A percentile compares a stretch with the other conserved stretches of the same genome.
These are phyloP conservation scores for Sporobolomyces roseus DNA, from an alignment of 768 basidiomycete genomes.

Conservation along the genomic window DNA sequence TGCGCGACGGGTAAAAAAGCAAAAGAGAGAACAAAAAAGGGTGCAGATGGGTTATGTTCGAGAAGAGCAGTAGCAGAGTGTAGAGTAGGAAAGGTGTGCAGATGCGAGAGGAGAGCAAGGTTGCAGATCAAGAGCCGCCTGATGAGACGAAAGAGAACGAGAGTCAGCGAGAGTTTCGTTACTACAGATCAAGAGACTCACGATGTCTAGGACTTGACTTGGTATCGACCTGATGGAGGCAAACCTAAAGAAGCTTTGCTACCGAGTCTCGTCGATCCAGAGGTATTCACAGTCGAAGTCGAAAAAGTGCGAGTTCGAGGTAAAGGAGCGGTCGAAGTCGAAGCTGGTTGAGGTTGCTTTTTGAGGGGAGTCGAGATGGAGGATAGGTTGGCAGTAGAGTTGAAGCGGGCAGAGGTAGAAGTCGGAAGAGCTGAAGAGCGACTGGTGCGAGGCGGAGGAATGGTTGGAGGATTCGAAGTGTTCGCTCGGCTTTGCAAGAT, in stretches of 20 bases:
- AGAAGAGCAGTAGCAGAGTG: too few relatives aligned
- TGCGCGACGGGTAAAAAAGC: too few relatives aligned
- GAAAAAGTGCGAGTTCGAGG: constrained; percentile 31
- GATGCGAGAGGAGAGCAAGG: not conserved
- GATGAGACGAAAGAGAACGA: not conserved
- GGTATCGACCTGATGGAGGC: constrained; percentile 15
- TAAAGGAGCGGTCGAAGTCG: constrained; percentile 20
- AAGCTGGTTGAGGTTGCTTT: constrained; percentile 6
- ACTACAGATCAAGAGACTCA: not conserved
- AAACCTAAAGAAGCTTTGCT: constrained; percentile 25
- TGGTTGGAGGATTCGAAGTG: not conserved
- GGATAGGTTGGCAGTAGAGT: constrained; percentile 3
- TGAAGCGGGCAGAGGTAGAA: constrained; percentile 12
- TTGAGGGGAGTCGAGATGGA: constrained; percentile 38
- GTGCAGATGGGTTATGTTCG: not conserved
- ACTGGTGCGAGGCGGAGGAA: constrained; percentile 8
- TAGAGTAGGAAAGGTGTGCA: too few relatives aligned
- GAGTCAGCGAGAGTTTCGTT: not conserved
- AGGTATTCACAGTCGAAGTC: not conserved
- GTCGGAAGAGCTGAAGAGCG: constrained; percentile 1
- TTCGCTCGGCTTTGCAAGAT: not conserved
- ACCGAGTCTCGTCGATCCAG: not conserved
- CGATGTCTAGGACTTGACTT: constrained; percentile 16
- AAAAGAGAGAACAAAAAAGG: not conserved
- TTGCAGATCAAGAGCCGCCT: too few relatives aligned